A percentile compares a stretch with the other conserved stretches of the same genome.
phyloP scores from a whole-genome alignment of 2,329 filamentous ascomycete species.

The Xylaria sp. region DNA sequence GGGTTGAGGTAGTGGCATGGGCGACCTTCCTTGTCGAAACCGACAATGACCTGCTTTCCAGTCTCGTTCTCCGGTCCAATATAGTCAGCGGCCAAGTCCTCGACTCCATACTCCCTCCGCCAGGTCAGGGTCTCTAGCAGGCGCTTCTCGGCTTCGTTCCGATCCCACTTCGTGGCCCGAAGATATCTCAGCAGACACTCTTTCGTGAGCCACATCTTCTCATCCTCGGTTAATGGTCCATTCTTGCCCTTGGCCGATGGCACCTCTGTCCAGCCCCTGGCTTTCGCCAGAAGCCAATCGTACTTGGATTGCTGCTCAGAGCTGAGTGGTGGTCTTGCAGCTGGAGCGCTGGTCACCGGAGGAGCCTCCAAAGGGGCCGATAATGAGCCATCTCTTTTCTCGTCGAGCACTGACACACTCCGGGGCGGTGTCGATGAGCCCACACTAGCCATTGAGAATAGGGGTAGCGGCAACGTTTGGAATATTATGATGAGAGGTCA shows the following conservation, averaged over 20 bases:
- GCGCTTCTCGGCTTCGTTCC: slow-evolving; percentile 80
- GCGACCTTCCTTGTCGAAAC: slow-evolving; percentile 86
- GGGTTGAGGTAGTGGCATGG: slow-evolving; percentile 93
- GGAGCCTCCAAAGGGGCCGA: slow-evolving; percentile 70
- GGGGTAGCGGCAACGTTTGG: neutral
- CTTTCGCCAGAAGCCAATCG: slow-evolving; percentile 76
- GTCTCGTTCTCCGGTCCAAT: slow-evolving; percentile 96
- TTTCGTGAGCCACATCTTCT: slow-evolving; percentile 89
- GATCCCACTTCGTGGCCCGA: slow-evolving; percentile 90
- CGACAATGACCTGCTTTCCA: slow-evolving; percentile 90
- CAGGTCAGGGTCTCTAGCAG: slow-evolving; percentile 83
- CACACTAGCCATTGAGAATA: slow-evolving; percentile 30
- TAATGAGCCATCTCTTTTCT: slow-evolving; percentile 47
- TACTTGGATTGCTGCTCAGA: slow-evolving; percentile 86
- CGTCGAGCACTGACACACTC: slow-evolving; percentile 31
- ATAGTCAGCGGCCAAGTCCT: slow-evolving; percentile 82
- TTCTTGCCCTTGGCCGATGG: slow-evolving; percentile 65
- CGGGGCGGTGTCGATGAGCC: slow-evolving; percentile 31
- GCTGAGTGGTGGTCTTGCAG: slow-evolving; percentile 70
- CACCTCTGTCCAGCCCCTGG: slow-evolving; percentile 76
- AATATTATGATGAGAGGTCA: neutral
- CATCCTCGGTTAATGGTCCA: slow-evolving; percentile 77
- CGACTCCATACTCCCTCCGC: slow-evolving; percentile 89
- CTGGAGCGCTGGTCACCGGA: slow-evolving; percentile 66
- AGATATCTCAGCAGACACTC: slow-evolving; percentile 95